Conservation (phyloP, 306 rosid genomes). For the Pterocarpus santalinus region DNA sequence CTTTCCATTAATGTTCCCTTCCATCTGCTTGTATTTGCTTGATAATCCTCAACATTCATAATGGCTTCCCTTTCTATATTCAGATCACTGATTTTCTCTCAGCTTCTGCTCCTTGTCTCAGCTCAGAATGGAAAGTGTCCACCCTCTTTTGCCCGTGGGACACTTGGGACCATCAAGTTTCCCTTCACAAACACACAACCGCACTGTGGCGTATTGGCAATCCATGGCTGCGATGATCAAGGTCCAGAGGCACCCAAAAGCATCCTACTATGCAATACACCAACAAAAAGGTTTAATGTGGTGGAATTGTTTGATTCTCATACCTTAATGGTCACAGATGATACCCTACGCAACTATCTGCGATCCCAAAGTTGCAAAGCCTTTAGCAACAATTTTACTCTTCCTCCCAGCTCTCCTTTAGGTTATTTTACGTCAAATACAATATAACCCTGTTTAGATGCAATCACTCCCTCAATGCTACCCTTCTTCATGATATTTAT, state of each 20-base stretch:
- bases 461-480: constrained; percentile 3
- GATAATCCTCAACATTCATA: background rate
- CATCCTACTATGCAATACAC: constrained; percentile 23
- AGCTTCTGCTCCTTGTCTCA: constrained; percentile 31
- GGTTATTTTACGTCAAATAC: background rate
- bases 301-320: background rate
- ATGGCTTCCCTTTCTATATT: background rate
- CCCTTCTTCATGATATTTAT: background rate
- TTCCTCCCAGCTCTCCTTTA: constrained; percentile 25
- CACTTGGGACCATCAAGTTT: background rate
- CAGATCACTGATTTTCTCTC: background rate
- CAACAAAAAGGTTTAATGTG: constrained; percentile 23
- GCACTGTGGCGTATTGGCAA: constrained; percentile 38
- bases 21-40: too few species aligned
- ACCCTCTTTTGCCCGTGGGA: constrained; percentile 33
- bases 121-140: constrained; percentile 26
- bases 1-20: background rate
- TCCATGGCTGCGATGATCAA: constrained; percentile 20
- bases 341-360: background rate
- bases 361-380: background rate
- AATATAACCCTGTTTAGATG: constrained; percentile 49
- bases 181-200: background rate
- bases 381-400: background rate
- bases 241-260: background rate
- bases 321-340: constrained; percentile 12